Evolutionary conservation across 176 grass and related monocot species (phyloP).

Genomic region (Bromus sterilis): DNA sequence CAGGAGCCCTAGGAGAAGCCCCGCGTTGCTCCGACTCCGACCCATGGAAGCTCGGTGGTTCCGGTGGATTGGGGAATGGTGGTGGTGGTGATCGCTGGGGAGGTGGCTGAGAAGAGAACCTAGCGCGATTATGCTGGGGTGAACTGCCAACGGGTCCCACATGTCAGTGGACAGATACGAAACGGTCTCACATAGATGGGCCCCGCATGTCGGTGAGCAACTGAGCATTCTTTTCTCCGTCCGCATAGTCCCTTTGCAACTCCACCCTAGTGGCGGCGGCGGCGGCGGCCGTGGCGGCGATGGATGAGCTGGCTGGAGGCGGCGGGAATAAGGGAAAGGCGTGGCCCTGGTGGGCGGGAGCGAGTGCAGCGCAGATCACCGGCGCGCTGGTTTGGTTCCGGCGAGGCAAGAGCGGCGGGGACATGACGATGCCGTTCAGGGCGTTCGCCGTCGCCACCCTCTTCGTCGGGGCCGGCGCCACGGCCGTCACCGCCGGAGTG

Average conservation of each 20-base stretch:
- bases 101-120: not conserved
- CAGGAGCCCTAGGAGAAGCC: conserved; percentile 25
- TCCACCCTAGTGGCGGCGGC: conserved; percentile 16
- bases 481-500: conserved; percentile 29
- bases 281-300: conserved; percentile 1
- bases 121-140: not conserved
- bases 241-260: not conserved
- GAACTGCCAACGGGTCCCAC: not conserved
- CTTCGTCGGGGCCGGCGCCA: conserved; percentile 52
- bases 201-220: conserved; percentile 5
- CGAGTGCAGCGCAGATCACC: conserved; percentile 41
- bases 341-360: conserved; percentile 60
- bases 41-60: not conserved
- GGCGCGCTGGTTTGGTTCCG: conserved; percentile 51
- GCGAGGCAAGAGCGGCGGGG: conserved; percentile 34
- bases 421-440: conserved; percentile 66
- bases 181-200: not conserved
- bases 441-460: conserved; percentile 65
- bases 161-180: not conserved
- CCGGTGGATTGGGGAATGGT: not conserved
- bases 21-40: not conserved
- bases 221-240: not conserved
- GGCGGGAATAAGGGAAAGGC: not conserved
- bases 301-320: conserved; percentile 7
- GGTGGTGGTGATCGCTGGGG: not conserved